phyloP scores from a whole-genome alignment of 768 basidiomycete species.

The Boletus subcaerulescens region DNA sequence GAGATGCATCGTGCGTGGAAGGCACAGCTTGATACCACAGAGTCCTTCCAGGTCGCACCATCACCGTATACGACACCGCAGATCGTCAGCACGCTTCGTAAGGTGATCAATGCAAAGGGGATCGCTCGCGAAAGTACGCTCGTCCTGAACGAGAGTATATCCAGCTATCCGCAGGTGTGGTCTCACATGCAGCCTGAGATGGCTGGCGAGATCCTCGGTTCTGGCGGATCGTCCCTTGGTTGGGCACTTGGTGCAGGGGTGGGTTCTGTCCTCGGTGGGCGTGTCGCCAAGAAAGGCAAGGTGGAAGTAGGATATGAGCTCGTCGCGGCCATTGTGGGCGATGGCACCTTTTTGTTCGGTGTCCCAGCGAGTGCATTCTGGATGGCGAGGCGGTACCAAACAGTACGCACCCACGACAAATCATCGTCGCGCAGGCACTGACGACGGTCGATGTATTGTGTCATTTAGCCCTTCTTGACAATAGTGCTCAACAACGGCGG shows the following conservation, averaged over 20 bases:
- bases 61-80: constrained; percentile 41
- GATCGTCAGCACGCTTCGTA: constrained; percentile 48
- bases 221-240: constrained; percentile 65
- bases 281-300: constrained; percentile 20
- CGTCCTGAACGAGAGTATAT: constrained; percentile 62
- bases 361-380: constrained; percentile 66
- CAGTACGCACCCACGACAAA: constrained; percentile 38
- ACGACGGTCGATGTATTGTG: not conserved
- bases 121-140: constrained; percentile 42
- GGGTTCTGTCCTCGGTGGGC: constrained; percentile 50
- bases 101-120: constrained; percentile 31
- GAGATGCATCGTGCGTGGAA: constrained; percentile 28
- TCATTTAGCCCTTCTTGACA: constrained; percentile 60
- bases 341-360: constrained; percentile 67
- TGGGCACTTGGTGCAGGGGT: constrained; percentile 67
- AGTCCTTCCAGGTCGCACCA: constrained; percentile 23
- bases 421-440: not conserved
- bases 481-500: constrained; percentile 72
- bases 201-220: constrained; percentile 50
- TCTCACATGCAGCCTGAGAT: constrained; percentile 51
- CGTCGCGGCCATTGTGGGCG: constrained; percentile 59
- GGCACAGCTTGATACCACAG: constrained; percentile 28
- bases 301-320: constrained; percentile 44
- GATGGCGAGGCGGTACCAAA: constrained; percentile 68
- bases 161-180: constrained; percentile 55